Evolutionary conservation across 345 rosid species (phyloP), one percentile per base, ranked within the genome.

Genomic region (Pugionium dolabratum): DNA sequence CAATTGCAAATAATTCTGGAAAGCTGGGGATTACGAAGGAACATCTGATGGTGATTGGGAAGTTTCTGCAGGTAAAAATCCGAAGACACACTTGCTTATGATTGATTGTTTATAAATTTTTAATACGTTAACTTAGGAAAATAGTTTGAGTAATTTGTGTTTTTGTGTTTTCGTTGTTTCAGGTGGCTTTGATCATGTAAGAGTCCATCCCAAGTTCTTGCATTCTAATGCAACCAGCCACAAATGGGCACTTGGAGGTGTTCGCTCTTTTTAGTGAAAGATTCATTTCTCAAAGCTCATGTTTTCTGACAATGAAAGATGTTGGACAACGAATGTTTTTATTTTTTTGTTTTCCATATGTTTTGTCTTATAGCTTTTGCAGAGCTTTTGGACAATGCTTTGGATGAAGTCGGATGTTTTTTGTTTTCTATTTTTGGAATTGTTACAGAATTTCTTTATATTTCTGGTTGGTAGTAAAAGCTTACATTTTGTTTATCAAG

Each of bases 191-290:
- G 98, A 93, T 73, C 98, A 79, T 79, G 97, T 86, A 9, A 78
- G 98, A 75, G 98, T 93, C 55, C 98, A 93, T 82, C 98, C 97
- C 37, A 93, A 85, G 71, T 93, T 90, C 62, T 66, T 93, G 49
- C 98, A 93, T 81, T 88, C 97, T 34, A 93, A 93, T 71, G 98
- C 97, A 64, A 93, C 98, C 2, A 88, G 98, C 73, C 98, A 93
- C 70, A 93, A 88, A 66, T 93, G 97, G 98, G 94, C 97, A 5
- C 92, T 93, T 68, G 98, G 98, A 83, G 98, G 98, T 88, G 78
- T 18, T 2, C 47, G 6, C 27, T 2, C 39, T 7, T 33, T 7
- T 4, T 7, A 28, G 44, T 34, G 10, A 41, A 31, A 8, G 1
- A 50, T 29, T 36, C 9, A 6, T 50, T 29, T 9, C 18, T 18